Evolutionary conservation across 495 filamentous ascomycete genomes (phyloP), one percentile per base, ranked within the genome.

Genomic region (Rhizodiscina lignyota): DNA sequence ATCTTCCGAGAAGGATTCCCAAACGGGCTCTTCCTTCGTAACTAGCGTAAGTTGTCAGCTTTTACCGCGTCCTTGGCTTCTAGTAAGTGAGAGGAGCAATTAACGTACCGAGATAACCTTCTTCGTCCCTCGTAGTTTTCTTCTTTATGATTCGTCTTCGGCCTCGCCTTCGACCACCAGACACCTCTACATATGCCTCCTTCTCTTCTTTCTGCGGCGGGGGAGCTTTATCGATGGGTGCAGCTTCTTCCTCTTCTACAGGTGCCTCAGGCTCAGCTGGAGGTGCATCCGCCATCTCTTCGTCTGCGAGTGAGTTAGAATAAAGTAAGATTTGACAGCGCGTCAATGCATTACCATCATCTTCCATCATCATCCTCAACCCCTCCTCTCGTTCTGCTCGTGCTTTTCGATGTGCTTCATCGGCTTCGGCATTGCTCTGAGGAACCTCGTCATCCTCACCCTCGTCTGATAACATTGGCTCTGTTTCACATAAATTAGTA

Each of bases 1-100:
- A 48, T 91, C 85, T 44, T 86, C 81, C 2, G 84, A 93, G 62
- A 91, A 96, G 4, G 83, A 92, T 54, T 96, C 89, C 89, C 89
- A 97, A 1, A 66, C 74, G 1, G 71, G 61, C 50, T 94, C 87
- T 48, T 87, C 79, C 43, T 76, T 78, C 10, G 89, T 96, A 13
- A 96, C 89, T 92, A 47, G n/a, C 28, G 2, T 18, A 15, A 20
- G 34, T 10, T 26, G 28, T 49, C 30, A 53, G 36, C 15, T 22
- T 38, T 18, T 45, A 52, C 34, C 52, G 29, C 13, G 18, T 34
- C 1, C 34, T 21, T 16, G 34, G 32, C 30, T 13, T n/a, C 30
- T 18, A n/a, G n/a, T n/a, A n/a, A n/a, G n/a, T n/a, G n/a, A n/a
- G n/a, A n/a, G n/a, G n/a, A n/a, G n/a, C n/a, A 34, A 22, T 30